Evolutionary conservation across 768 basidiomycete genomes (phyloP), one percentile per base, ranked within the genome.

Genomic region (Cantharellus anzutake): DNA sequence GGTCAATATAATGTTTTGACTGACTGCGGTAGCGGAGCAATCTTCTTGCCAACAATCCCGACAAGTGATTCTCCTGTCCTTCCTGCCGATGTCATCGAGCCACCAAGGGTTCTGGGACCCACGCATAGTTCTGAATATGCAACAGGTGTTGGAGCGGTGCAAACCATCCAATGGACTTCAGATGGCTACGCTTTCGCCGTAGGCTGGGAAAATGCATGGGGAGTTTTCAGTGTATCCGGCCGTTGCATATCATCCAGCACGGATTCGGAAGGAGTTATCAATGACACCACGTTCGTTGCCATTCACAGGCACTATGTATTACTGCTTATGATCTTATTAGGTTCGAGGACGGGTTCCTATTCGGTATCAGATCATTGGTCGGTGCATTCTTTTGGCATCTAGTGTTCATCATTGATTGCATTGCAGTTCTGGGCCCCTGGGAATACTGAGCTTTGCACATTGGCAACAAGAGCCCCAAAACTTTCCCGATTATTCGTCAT

Each of bases 131-230:
- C 11, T 11, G 11, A 29, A 48, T 11, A 29, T 48, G 44, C 44
- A 11, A 29, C 11, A 29, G 67, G 68, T 34, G 78, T 75, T 3
- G 88, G 87, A 1, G 71, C 76, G 44, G 80, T 90, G 3, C 78
- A 70, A 61, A 69, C 79, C 5, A 74, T 94, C 69, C 81, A 90
- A 65, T 97, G 93, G 94, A 93, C 87, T 57, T 87, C 87, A 0
- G 96, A 99, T 70, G 94, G 94, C 2, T 92, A 92, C 70, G 89
- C 88, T 3, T 74, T 99, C 5, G 93, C 92, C 41, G 90, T 91
- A 2, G 94, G 90, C 0, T 96, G 90, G 86, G 76, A 81, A 62
- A 71, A 78, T 58, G 93, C 90, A 4, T 98, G 92, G 92, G 87
- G 82, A 2, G 76, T 94, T 3, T 86, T 91, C 72, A 91, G 84